Evolutionary conservation across 1,284 basidiomycete genomes (phyloP), one percentile per base, ranked within the genome.

Genomic region (Cryptococcus sp.): DNA sequence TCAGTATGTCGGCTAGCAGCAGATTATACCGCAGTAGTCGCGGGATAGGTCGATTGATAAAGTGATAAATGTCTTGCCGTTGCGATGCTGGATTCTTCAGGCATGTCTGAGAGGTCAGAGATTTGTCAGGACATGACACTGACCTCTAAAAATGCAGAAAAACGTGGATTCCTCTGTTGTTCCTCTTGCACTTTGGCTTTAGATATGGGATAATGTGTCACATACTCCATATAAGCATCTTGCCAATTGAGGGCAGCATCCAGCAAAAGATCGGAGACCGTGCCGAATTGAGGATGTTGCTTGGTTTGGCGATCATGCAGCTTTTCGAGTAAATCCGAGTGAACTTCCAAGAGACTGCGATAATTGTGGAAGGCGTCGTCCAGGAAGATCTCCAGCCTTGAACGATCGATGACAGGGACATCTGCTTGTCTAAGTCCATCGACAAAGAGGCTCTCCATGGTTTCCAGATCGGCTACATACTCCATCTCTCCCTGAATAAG

Each of bases 401-500:
- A 83, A 10, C 81, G 77, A 2, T 86, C 81, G 41, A 92, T 84
- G 61, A 89, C 83, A 9, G 87, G 85, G 10, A 53, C 46, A 19
- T 87, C 81, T 45, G 85, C 83, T 45, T 81, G 78, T 28, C 83
- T 82, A 37, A 97, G 76, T 0, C 89, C 86, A 37, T 81, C 80
- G 44, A 93, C 72, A 59, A 79, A 81, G 5, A 78, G 64, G 73
- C 78, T 80, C 55, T 91, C 87, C 52, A 98, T 86, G 50, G 87
- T 86, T 67, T 93, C 87, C 24, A 99, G 76, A 78, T 99, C 96
- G 52, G 85, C 85, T 11, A 96, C 88, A 70, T 97, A 98, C 48
- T 85, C 83, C 85, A 94, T 93, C 76, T 99, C 94, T 53, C 87
- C 88, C 66, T 93, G 87, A 67, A 98, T 94, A 45, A 98, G 78